Conservation (phyloP, 2,329 filamentous ascomycete genomes). For the Bretziella fagacearum region DNA sequence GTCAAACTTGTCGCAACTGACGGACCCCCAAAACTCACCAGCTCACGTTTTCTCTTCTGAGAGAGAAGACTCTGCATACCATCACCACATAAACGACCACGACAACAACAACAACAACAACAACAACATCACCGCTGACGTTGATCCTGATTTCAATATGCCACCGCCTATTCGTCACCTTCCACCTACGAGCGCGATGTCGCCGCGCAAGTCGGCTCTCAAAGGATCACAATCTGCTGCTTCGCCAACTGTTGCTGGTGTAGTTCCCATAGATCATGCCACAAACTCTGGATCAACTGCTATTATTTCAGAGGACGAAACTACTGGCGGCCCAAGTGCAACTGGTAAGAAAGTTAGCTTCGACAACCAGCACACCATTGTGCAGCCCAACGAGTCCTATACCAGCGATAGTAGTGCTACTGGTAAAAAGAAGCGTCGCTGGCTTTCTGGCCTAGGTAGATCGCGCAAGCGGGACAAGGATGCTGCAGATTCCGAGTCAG, state of each 20-base stretch:
- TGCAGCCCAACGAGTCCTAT: constrained; percentile 8
- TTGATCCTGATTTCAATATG: constrained; percentile 1
- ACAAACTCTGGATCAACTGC: not conserved
- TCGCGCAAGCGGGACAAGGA: constrained; percentile 4
- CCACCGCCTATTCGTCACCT: constrained; percentile 13
- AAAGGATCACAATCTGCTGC: constrained; percentile 32
- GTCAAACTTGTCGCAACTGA: no score
- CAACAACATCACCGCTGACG: not conserved
- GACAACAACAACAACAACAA: not conserved
- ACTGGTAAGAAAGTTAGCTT: constrained; percentile 11
- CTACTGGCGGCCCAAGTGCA: not conserved
- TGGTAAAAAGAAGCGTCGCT: constrained; percentile 10
- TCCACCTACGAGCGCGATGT: constrained; percentile 53
- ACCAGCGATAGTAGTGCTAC: constrained; percentile 6
- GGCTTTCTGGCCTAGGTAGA: constrained; percentile 3
- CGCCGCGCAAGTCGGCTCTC: constrained; percentile 60
- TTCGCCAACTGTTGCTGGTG: not conserved
- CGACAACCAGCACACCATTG: constrained; percentile 9
- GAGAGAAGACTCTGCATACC: not conserved
- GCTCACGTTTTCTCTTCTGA: not conserved
- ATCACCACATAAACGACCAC: no score
- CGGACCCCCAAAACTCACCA: no score
- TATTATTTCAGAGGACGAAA: not conserved
- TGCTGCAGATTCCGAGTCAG: not conserved
- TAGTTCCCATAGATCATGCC: not conserved